Evolutionary conservation across 192 early-diverging fungal genomes (phyloP).

Genomic region (Backusella macrospora): DNA sequence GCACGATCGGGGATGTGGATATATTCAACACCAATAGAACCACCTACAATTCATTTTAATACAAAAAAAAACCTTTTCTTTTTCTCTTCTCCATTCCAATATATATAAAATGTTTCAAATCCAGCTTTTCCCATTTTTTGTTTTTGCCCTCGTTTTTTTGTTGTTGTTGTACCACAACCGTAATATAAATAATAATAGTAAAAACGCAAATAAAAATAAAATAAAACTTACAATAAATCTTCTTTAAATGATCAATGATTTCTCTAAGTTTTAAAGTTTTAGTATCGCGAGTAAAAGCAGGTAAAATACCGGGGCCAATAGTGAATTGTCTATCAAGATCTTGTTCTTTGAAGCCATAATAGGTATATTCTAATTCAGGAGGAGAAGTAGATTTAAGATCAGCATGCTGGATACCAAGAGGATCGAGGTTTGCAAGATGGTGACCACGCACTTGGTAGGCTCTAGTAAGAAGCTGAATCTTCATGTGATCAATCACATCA

Average conservation of each 20-base stretch:
- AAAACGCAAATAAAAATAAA: not conserved
- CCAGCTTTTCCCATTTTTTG: slow-evolving; percentile 6
- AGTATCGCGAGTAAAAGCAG: slow-evolving; percentile 73
- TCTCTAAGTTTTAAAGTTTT: slow-evolving; percentile 86
- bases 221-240: slow-evolving; percentile 78
- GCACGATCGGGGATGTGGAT: slow-evolving; percentile 96
- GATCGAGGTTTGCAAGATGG: slow-evolving; percentile 94
- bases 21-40: slow-evolving; percentile 95
- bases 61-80: not conserved
- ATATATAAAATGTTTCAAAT: not conserved
- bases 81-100: not conserved
- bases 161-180: not conserved
- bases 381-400: slow-evolving; percentile 61
- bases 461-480: slow-evolving; percentile 94
- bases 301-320: slow-evolving; percentile 94
- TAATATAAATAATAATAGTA: not conserved
- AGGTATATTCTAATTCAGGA: slow-evolving; percentile 80
- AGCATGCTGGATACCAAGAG: slow-evolving; percentile 79
- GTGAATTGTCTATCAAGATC: slow-evolving; percentile 92
- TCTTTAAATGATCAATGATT: slow-evolving; percentile 80
- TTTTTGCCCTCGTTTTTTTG: slow-evolving; percentile 1
- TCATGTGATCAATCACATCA: slow-evolving; percentile 95
- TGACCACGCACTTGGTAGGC: slow-evolving; percentile 98
- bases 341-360: slow-evolving; percentile 94
- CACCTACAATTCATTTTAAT: slow-evolving; percentile 47